Evolutionary conservation across 148 eudicot species (phyloP), one percentile per base, ranked within the genome.

Genomic region (Hydrangea macrophylla): DNA sequence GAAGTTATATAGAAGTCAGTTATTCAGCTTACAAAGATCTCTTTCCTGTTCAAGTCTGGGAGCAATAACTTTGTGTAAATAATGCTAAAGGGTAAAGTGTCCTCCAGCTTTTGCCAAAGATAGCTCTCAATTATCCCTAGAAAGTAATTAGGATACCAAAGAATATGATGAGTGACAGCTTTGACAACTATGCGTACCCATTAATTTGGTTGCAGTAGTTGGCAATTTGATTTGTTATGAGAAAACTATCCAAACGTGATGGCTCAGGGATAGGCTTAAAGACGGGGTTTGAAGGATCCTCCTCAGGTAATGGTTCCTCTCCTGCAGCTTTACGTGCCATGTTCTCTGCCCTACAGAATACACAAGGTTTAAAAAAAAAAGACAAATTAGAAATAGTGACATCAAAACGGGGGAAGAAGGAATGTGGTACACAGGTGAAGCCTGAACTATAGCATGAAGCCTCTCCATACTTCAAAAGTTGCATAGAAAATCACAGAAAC

Each of bases 121-220:
- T 26, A 15, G 27, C 27, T 56, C 32, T 56, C 33, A 26, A 15
- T 10, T 56, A 33, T 28, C 33, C n/a, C 5, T 15, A 55, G 1
- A 58, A 58, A 58, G 22, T 31, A 58, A 10, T 35, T 28, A 37
- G 6, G 28, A 60, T 36, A 22, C 24, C 6, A 4, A 60, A 35
- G 27, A 48, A 5, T 40, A 17, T 25, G 17, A 42, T 39, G 13
- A 25, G 8, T 44, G 32, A 33, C 20, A 12, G 31, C n/a, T 45
- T 23, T 25, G 13, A 15, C 7, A 36, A 2, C 17, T 11, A 26
- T 10, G 50, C 78, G 72, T 89, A 89, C 98, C 98, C 96, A 23
- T 92, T 92, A 55, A 92, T 85, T 77, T 94, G 98, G 83, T 88
- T 90, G 85, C 97, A 90, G 83, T 90, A 86, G 77, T 87, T 94